Evolutionary conservation across 2,329 filamentous ascomycete genomes (phyloP), one percentile per base, ranked within the genome.

Genomic region (Aureobasidium sp.): DNA sequence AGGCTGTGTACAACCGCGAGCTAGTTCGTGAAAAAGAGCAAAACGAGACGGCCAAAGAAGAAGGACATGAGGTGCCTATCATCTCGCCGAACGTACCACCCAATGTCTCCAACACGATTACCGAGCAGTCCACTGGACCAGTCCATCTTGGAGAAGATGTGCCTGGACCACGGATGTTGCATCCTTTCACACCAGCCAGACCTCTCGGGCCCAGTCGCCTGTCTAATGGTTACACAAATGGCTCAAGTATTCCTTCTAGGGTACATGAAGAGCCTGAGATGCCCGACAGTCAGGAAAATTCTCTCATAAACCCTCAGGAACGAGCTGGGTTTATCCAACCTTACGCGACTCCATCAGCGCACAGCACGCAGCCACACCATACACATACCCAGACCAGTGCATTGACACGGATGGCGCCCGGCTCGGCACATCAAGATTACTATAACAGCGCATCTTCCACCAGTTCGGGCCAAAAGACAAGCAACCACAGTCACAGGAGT

Each of bases 391-490:
- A 89, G 69, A 75, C 79, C 46, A 87, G 86, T 27, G 79, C 77
- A 7, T 79, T 83, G 65, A 85, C 82, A 2, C 81, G 81, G 23
- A 79, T 86, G 74, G 77, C 78, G 9, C 78, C 78, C 13, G 80
- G 81, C 61, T 83, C 83, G 33, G 79, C 84, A 68, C 75, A 79
- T 17, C 76, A 77, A 23, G 81, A 86, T 81, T 86, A 84, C 61
- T 76, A 86, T 57, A 96, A 97, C 67, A 91, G 95, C 68, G 93
- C 91, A 1, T 95, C 91, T 2, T 95, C 92, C 1, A 96, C 92
- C 1, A 85, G 85, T 23, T 87, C 84, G 3, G 84, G 85, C n/a
- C 94, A 95, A 74, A 85, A 84, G 71, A 92, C 89, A 2, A 86
- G 69, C 59, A 62, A 64, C 31, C 77, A 76, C 57, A 86, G 69